These are phyloP conservation scores for Lepiota venenata DNA, from an alignment of 768 basidiomycete genomes.

Conservation along the genomic window DNA sequence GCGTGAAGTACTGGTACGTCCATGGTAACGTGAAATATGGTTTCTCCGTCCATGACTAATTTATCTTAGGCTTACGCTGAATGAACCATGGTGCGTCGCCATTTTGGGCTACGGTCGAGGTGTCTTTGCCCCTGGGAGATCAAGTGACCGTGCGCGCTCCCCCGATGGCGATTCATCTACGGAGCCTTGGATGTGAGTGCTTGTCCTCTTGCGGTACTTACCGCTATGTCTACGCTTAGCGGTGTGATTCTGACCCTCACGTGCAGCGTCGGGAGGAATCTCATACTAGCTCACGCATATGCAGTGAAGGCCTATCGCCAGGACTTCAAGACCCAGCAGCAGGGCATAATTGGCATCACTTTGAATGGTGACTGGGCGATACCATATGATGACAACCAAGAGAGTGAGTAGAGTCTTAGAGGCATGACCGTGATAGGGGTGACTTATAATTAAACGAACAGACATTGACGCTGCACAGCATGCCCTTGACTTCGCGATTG, in stretches of 20 bases:
- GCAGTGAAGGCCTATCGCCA: slow-evolving; percentile 66
- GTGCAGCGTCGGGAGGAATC: slow-evolving; percentile 60
- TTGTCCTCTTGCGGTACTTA: slow-evolving; percentile 12
- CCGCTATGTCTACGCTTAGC: slow-evolving; percentile 8
- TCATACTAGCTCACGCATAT: slow-evolving; percentile 68
- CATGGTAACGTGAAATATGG: not conserved
- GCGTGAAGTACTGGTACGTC: slow-evolving; percentile 68
- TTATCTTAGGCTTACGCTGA: slow-evolving; percentile 57
- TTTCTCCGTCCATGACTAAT: slow-evolving; percentile 20
- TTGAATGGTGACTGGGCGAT: slow-evolving; percentile 75
- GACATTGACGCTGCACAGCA: slow-evolving; percentile 70
- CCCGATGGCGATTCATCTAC: slow-evolving; percentile 61
- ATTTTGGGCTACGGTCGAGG: slow-evolving; percentile 70
- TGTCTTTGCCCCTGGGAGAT: slow-evolving; percentile 68
- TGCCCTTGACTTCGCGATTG: slow-evolving; percentile 70
- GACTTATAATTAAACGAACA: slow-evolving; percentile 18
- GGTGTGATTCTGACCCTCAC: slow-evolving; percentile 6
- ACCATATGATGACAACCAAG: slow-evolving; percentile 65
- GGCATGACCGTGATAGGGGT: not conserved
- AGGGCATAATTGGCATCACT: slow-evolving; percentile 75
- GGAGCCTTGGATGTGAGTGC: slow-evolving; percentile 66
- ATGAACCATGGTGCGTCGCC: slow-evolving; percentile 74
- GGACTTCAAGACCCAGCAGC: slow-evolving; percentile 58
- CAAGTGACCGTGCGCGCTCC: slow-evolving; percentile 58
- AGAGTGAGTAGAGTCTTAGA: slow-evolving; percentile 45